phyloP scores from a whole-genome alignment of 2,329 filamentous ascomycete genomes.

The Chrysoporthe austroafricana region DNA sequence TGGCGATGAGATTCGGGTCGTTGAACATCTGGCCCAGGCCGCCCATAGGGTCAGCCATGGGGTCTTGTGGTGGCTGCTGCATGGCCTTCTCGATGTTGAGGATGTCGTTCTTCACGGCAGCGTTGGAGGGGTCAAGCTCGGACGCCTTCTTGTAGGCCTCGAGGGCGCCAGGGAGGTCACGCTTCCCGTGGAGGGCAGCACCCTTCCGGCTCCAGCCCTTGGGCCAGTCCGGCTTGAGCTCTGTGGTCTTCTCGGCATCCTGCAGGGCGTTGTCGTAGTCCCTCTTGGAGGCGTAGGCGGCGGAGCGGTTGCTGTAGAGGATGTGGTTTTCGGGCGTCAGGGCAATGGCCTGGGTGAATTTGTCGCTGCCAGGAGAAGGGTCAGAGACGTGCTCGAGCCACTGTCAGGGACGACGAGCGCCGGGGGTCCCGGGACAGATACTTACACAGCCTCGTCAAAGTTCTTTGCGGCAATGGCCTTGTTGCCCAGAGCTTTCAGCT shows the following conservation, averaged over 20 bases:
- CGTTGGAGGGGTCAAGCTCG: conserved; percentile 89
- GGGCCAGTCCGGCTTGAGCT: conserved; percentile 96
- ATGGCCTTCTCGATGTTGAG: conserved; percentile 87
- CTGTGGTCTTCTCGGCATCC: conserved; percentile 90
- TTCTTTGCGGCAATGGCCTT: conserved; percentile 98
- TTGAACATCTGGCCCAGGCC: conserved; percentile 93
- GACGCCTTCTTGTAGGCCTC: conserved; percentile 95
- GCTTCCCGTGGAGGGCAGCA: conserved; percentile 83
- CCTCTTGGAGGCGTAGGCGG: conserved; percentile 82
- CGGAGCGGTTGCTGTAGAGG: conserved; percentile 96
- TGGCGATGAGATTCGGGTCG: conserved; percentile 86
- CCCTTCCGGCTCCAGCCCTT: conserved; percentile 97
- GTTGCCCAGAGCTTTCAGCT: conserved; percentile 97
- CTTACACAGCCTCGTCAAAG: conserved; percentile 93
- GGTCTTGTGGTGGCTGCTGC: conserved; percentile 52
- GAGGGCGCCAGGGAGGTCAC: conserved; percentile 81
- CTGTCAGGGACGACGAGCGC: not conserved
- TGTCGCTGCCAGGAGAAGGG: conserved; percentile 64
- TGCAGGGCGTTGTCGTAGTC: conserved; percentile 83
- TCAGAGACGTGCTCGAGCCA: conserved; percentile 6
- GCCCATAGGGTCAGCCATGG: conserved; percentile 58
- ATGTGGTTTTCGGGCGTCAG: conserved; percentile 87
- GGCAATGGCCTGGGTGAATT: conserved; percentile 92
- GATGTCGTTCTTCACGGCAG: conserved; percentile 87
- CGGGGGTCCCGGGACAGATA: conserved; percentile 33